Evolutionary conservation across 169 alveolate species (phyloP).

Genomic region (Plasmodium ovale): DNA sequence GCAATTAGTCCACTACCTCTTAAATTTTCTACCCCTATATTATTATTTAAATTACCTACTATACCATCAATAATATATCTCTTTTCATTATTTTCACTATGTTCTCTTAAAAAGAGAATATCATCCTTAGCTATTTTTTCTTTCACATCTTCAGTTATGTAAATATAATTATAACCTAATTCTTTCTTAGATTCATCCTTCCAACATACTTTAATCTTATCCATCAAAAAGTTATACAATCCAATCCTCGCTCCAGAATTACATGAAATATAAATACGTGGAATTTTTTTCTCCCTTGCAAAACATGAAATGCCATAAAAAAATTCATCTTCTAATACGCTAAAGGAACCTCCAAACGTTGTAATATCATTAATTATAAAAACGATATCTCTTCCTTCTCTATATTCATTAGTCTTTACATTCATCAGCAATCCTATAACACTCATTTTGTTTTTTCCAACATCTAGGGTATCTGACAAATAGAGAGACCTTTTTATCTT

Average conservation of each 20-base stretch:
- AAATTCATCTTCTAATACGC: constrained; percentile 79
- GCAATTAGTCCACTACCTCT: constrained; percentile 91
- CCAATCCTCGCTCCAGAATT: constrained; percentile 91
- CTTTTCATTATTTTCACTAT: constrained; percentile 79
- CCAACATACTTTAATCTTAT: constrained; percentile 82
- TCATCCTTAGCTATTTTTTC: constrained; percentile 77
- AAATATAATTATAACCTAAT: constrained; percentile 85
- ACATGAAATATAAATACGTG: constrained; percentile 87
- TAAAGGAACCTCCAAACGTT: constrained; percentile 78
- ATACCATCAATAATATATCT: constrained; percentile 72
- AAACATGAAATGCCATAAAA: constrained; percentile 86
- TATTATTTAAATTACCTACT: constrained; percentile 78
- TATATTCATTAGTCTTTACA: constrained; percentile 81
- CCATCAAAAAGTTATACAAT: constrained; percentile 83
- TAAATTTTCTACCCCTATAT: constrained; percentile 90
- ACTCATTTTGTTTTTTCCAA: constrained; percentile 66
- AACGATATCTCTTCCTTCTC: constrained; percentile 87
- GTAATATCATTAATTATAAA: constrained; percentile 89
- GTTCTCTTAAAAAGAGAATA: constrained; percentile 79
- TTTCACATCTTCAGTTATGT: constrained; percentile 82
- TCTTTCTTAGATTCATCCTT: constrained; percentile 83
- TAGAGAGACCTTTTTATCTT: constrained; percentile 38
- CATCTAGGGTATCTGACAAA: constrained; percentile 23
- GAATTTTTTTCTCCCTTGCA: constrained; percentile 87
- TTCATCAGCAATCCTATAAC: constrained; percentile 59